Conservation (phyloP, 805 yeast genomes). For the Hanseniaspora pseudoguilliermondii region DNA sequence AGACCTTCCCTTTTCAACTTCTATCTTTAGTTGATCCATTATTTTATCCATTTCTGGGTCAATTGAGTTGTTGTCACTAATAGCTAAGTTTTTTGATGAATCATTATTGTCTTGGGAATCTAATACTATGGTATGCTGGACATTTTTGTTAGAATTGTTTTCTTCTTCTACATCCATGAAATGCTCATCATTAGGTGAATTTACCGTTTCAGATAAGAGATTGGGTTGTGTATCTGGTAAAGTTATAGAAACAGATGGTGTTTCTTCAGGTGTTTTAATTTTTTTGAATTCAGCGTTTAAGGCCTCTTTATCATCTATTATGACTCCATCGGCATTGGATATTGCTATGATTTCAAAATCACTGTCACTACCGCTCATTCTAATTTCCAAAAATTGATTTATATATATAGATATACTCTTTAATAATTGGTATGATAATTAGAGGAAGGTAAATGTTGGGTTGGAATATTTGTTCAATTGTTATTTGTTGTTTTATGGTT, state of each 20-base stretch:
- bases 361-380: slow-evolving; percentile 7
- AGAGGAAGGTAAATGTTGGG: too few relatives aligned
- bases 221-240: not conserved
- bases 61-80: not conserved
- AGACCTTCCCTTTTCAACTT: not conserved
- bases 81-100: not conserved
- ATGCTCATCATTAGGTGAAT: not conserved
- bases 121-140: not conserved
- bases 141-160: not conserved
- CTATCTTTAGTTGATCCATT: not conserved
- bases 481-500: not conserved
- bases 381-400: not conserved
- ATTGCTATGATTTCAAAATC: slow-evolving; percentile 9
- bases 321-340: not conserved
- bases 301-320: not conserved
- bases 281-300: not conserved
- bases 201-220: not conserved
- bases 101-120: not conserved
- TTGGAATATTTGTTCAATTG: not conserved
- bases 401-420: too few relatives aligned
- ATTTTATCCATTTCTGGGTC: not conserved
- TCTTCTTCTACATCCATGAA: not conserved
- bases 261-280: not conserved
- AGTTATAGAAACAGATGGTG: not conserved
- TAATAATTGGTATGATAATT: too few relatives aligned